Evolutionary conservation across 768 basidiomycete species (phyloP), one percentile per base, ranked within the genome.

Genomic region (Kwoniella europaea): DNA sequence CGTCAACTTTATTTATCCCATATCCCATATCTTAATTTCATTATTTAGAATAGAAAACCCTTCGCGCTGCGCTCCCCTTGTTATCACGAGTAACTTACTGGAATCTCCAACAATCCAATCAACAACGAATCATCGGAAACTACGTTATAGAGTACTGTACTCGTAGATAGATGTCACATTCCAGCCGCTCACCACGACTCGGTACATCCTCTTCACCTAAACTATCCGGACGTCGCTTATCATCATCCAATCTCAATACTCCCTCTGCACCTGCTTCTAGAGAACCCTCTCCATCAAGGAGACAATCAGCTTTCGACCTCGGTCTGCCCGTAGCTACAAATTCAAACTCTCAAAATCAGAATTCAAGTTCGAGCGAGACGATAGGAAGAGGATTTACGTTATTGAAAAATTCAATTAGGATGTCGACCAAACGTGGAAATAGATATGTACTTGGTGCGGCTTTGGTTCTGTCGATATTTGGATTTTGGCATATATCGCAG

Each of bases 371-470:
- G 12, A 15, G 52, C 52, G 52, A 53, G 18, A 60, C 59, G 35
- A 35, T 60, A 35, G 59, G 35, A 35, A 35, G 59, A 42, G 35
- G 35, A 20, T n/a, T 60, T 18, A 43, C 59, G 22, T 60, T 60
- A 15, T 3, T 67, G 27, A 56, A 27, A 35, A 67, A 60, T n/a
- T 59, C 65, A 5, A 55, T 65, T 43, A 65, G 55, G 41, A 65
- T 65, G 64, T 56, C 64, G 5, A 63, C 68, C 10, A 54, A 59
- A 35, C 18, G 68, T 54, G 69, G 69, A n/a, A 72, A 72, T 52
- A 59, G 65, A 46, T 68, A 68, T 46, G 46, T 72, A 16, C 29
- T 68, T 2, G 71, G 71, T 1, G 63, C 35, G 22, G 43, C 66
- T 1, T 22, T 60, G n/a, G 50, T 29, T 2, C 16, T 67, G 18